A percentile compares a stretch with the other conserved stretches of the same genome.
These are phyloP conservation scores for Xylaria sp. DNA, from an alignment of 2,329 filamentous ascomycete species.

Conservation along the genomic window DNA sequence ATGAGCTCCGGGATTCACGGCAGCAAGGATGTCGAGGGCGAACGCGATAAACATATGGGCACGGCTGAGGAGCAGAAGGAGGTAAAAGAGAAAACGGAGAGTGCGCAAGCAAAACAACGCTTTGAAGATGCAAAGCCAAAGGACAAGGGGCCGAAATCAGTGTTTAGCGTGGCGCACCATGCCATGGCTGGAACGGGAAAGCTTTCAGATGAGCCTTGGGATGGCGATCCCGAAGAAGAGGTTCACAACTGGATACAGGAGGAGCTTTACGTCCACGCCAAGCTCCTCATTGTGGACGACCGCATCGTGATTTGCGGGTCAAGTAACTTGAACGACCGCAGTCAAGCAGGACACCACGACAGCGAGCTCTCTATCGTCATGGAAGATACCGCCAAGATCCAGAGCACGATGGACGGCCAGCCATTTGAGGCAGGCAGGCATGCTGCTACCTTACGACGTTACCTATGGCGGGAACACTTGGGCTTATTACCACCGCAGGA, in stretches of 20 bases:
- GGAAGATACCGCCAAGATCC: slow-evolving; percentile 79
- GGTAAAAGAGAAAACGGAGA: slow-evolving; percentile 50
- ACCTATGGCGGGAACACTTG: slow-evolving; percentile 90
- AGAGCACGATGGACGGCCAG: slow-evolving; percentile 81
- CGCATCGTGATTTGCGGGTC: slow-evolving; percentile 85
- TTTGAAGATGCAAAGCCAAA: slow-evolving; percentile 63
- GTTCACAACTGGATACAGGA: slow-evolving; percentile 93
- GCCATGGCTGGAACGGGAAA: slow-evolving; percentile 78
- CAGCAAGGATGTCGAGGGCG: slow-evolving; percentile 57
- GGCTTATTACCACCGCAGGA: slow-evolving; percentile 82
- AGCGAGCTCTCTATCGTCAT: slow-evolving; percentile 91
- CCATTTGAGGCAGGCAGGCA: slow-evolving; percentile 83
- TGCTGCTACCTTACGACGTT: slow-evolving; percentile 81
- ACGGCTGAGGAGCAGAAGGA: slow-evolving; percentile 53
- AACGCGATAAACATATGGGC: slow-evolving; percentile 63
- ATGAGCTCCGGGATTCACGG: slow-evolving; percentile 81
- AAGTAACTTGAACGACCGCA: slow-evolving; percentile 91
- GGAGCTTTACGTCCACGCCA: slow-evolving; percentile 94
- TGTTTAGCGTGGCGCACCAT: slow-evolving; percentile 74
- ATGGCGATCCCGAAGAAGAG: slow-evolving; percentile 78
- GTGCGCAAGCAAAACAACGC: slow-evolving; percentile 60
- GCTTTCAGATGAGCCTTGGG: slow-evolving; percentile 78
- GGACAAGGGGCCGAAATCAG: slow-evolving; percentile 53
- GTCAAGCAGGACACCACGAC: slow-evolving; percentile 88
- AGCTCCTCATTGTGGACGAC: slow-evolving; percentile 90